Conservation (phyloP, 208 protist species). For the Trypanosoma boissoni region DNA sequence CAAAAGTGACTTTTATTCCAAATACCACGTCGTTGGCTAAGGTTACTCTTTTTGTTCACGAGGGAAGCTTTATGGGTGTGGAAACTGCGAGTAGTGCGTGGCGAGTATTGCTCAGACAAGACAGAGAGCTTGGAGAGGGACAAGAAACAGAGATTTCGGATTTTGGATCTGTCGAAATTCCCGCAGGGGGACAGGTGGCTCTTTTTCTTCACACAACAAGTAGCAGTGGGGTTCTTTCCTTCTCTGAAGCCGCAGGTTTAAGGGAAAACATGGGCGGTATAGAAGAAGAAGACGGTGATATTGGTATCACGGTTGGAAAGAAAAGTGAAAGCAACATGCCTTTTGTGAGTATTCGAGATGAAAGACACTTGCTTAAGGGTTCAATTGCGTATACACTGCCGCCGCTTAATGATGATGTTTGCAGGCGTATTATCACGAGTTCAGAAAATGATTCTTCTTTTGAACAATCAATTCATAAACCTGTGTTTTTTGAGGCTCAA, state of each 20-base stretch:
- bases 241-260: conserved; percentile 78
- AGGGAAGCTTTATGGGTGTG: conserved; percentile 71
- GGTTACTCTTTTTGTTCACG: conserved; percentile 68
- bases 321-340: conserved; percentile 71
- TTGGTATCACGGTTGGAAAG: conserved; percentile 88
- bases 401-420: conserved; percentile 40
- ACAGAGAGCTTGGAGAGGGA: conserved; percentile 53
- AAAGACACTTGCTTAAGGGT: conserved; percentile 74
- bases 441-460: no score
- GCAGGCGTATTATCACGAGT: conserved; percentile 10
- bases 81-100: conserved; percentile 50
- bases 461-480: conserved; percentile 4
- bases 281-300: conserved; percentile 77
- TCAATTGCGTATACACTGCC: conserved; percentile 79
- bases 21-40: conserved; percentile 57
- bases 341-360: conserved; percentile 68
- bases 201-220: conserved; percentile 87
- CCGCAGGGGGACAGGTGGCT: conserved; percentile 52
- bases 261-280: conserved; percentile 60
- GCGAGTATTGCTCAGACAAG: conserved; percentile 50
- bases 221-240: conserved; percentile 77
- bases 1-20: conserved; percentile 74
- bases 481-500: conserved; percentile 6
- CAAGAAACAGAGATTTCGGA: conserved; percentile 51
- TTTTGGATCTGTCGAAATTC: conserved; percentile 72